Percentiles rank a stretch among this genome's conserved stretches.
These are phyloP conservation scores for Tulasnella calospora DNA, from an alignment of 768 basidiomycete genomes.

Conservation along the genomic window DNA sequence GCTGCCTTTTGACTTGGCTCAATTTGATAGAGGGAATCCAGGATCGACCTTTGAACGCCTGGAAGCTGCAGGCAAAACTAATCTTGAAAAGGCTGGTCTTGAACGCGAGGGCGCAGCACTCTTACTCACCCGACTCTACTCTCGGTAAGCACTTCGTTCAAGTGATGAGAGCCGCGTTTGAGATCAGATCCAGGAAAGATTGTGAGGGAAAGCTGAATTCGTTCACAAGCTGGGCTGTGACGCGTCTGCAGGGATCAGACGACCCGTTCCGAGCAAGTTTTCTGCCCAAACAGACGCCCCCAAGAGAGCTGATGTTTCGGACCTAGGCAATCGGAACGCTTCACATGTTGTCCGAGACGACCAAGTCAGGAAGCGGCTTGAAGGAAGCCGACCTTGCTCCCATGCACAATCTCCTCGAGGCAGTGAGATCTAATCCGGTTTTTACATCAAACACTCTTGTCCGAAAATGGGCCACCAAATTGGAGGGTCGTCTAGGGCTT, in stretches of 20 bases:
- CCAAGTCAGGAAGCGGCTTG: conserved; percentile 56
- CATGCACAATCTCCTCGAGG: conserved; percentile 46
- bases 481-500: conserved; percentile 57
- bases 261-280: conserved; percentile 52
- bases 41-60: conserved; percentile 55
- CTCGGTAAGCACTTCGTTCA: conserved; percentile 50
- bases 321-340: conserved; percentile 62
- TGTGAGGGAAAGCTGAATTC: conserved; percentile 45
- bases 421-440: conserved; percentile 41
- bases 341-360: conserved; percentile 64
- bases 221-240: conserved; percentile 51
- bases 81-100: conserved; percentile 65
- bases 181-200: conserved; percentile 49
- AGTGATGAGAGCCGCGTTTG: not conserved
- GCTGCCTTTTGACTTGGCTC: conserved; percentile 85
- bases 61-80: conserved; percentile 53
- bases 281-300: not conserved
- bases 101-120: conserved; percentile 80
- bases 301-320: conserved; percentile 24
- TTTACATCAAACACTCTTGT: conserved; percentile 58
- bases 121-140: conserved; percentile 75
- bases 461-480: conserved; percentile 63
- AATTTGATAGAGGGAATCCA: conserved; percentile 58
- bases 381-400: conserved; percentile 43
- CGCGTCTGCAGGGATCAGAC: conserved; percentile 39